Base-by-base conservation (phyloP, 2,329 filamentous ascomycete species). In the Colletotrichum kahawae region DNA sequence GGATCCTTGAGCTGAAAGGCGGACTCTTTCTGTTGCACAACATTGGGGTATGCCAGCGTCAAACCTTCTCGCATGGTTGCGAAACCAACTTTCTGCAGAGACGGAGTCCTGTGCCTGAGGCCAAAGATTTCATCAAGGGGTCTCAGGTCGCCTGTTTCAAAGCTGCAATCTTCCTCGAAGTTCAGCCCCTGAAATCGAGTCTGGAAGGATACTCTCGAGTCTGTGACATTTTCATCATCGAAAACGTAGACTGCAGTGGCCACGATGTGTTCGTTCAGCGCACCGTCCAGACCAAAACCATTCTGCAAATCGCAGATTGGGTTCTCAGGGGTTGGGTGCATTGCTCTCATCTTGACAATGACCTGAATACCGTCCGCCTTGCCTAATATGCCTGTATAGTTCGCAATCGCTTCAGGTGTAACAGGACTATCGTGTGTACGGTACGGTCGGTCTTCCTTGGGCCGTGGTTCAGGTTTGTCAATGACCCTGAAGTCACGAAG, bases 171-270 rank as follows among this genome's bases (percentile, higher is more conserved):
- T 14, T 66, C 63, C 21, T 48, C 18, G 1, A 66, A 66, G 16
- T 59, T 67, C 27, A 34, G 12, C 21, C 57, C 68, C 0, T 64
- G 24, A 10, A 71, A 63, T 54, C 43, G n/a, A 12, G 56, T 38
- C 18, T 56, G 57, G 54, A 76, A 76, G 6, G 43, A 62, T 13
- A 76, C 48, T 12, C 59, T 51, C 2, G 67, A 29, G 18, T 76
- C 67, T 38, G 81, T 82, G 12, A 81, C 78, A 63, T 81, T 82
- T 14, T 80, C 79, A 12, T 81, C 79, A 59, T 82, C 81, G 43
- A 78, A 82, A 34, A 79, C 77, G 71, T 81, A 80, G 13, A 82
- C 71, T 33, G 80, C 79, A 4, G 79, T 81, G n/a, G 79, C 79
- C 36, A 79, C 80, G 10, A 82, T 77, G 43, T 78, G 80, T 13